These are phyloP conservation scores for Lithospermum erythrorhizon DNA, from an alignment of 257 asterid genomes.

Conservation along the genomic window DNA sequence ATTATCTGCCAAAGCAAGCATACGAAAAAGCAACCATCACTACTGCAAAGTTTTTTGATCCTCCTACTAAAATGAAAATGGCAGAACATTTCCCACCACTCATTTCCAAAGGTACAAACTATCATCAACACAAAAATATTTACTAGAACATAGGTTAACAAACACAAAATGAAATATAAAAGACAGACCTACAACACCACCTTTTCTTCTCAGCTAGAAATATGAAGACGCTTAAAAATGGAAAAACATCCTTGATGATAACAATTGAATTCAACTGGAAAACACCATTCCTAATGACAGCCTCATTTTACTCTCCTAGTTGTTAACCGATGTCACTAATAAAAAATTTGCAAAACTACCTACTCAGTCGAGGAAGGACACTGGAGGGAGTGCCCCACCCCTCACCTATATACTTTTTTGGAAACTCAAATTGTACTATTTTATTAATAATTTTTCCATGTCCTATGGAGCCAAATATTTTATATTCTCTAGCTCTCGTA, in stretches of 20 bases:
- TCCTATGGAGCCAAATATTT: too few relatives aligned
- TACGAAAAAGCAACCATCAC: not conserved
- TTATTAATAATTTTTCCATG: too few relatives aligned
- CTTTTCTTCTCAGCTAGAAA: not conserved
- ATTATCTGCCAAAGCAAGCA: not conserved
- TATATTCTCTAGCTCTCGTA: too few relatives aligned
- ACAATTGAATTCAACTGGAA: not conserved
- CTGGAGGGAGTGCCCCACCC: too few relatives aligned
- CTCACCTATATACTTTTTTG: too few relatives aligned
- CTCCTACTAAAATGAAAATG: not conserved
- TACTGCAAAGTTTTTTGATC: not conserved
- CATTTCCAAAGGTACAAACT: not conserved
- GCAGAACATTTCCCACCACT: not conserved
- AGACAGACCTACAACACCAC: too few relatives aligned
- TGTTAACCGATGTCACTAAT: too few relatives aligned
- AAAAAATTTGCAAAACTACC: too few relatives aligned
- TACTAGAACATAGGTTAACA: not conserved
- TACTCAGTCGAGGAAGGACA: too few relatives aligned
- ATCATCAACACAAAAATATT: not conserved
- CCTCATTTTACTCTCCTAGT: not conserved
- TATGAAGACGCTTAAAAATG: not conserved
- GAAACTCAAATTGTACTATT: too few relatives aligned
- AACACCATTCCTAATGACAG: not conserved
- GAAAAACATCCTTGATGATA: not conserved
- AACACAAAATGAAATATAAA: not conserved